These are phyloP conservation scores for Lactifluus echinatus DNA, from an alignment of 768 basidiomycete species.

Conservation along the genomic window DNA sequence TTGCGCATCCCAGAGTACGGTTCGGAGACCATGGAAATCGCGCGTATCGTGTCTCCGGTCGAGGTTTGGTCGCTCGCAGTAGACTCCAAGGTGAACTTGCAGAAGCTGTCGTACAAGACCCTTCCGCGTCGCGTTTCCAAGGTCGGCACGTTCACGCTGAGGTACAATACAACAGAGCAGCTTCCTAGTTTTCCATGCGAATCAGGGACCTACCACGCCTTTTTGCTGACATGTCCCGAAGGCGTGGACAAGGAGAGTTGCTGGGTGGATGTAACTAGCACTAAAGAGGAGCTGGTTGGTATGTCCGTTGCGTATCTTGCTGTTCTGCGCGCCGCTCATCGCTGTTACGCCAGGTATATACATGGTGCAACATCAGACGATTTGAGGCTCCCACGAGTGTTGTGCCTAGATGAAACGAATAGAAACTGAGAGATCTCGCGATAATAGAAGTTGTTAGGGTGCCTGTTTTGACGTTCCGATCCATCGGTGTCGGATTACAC, in stretches of 20 bases:
- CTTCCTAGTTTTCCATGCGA: neutral
- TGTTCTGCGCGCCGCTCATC: neutral
- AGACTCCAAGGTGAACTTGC: neutral
- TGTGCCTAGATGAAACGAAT: neutral
- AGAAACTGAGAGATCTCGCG: neutral
- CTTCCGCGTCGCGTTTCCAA: neutral
- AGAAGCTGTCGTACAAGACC: neutral
- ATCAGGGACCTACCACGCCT: neutral
- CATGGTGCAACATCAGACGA: constrained; percentile 1
- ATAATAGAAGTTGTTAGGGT: too few species aligned
- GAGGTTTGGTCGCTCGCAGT: neutral
- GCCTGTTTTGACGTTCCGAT: too few species aligned
- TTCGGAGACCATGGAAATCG: neutral
- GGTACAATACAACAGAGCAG: neutral
- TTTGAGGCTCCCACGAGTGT: neutral
- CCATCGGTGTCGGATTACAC: too few species aligned
- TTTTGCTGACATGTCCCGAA: neutral
- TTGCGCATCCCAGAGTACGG: neutral
- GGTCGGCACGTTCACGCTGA: neutral
- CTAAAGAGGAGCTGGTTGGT: neutral
- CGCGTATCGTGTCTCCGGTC: neutral
- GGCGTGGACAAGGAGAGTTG: constrained; percentile 1
- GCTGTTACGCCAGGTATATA: neutral
- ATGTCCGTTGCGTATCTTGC: neutral
- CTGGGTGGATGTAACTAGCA: neutral